Base-by-base conservation (phyloP, 768 basidiomycete species). In the Lenzites betulinus region DNA sequence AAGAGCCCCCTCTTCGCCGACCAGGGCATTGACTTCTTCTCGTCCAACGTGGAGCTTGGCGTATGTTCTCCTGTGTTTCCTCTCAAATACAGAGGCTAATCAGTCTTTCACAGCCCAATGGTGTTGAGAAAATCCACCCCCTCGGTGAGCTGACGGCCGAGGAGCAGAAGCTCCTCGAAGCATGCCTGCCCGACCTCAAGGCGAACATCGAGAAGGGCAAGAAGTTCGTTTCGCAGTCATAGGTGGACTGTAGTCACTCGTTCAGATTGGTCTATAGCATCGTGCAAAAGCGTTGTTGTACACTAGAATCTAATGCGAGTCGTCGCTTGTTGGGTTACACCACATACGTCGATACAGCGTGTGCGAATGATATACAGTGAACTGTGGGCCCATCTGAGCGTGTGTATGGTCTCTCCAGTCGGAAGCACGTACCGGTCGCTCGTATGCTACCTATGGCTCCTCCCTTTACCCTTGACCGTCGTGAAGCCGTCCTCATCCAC, bases 141-240 rank as follows among this genome's bases (percentile, higher is more conserved):
- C 70, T 98, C 63, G 97, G 97, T 35, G 69, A 81, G 35, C 69
- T 99, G 67, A 83, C 93, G 35, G 79, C 86, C 30, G 83, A 88
- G 71, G 97, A 99, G 80, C 75, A 95, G 82, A 84, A 85, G 73
- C 82, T 97, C 59, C 79, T 99, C 69, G 89, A 86, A 25, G 94
- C 88, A 33, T 93, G 90, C 81, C 73, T 95, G 69, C 92, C 93
- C 65, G 93, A 94, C 67, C 85, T 99, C 69, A 91, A 92, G 86
- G 95, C 92, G 87, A 98, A 97, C 86, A 96, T 98, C 69, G 91
- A 92, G 77, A 98, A 95, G 87, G 95, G 95, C 77, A 86, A 81
- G 76, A 81, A 83, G 44, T 93, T 92, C 64, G 89, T 84, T 66
- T 83, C 67, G 54, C 66, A 69, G 65, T 54, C 58, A 25, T 65